Conservation (phyloP, 1,139 yeast species). For the Hyphopichia pseudoburtonii region DNA sequence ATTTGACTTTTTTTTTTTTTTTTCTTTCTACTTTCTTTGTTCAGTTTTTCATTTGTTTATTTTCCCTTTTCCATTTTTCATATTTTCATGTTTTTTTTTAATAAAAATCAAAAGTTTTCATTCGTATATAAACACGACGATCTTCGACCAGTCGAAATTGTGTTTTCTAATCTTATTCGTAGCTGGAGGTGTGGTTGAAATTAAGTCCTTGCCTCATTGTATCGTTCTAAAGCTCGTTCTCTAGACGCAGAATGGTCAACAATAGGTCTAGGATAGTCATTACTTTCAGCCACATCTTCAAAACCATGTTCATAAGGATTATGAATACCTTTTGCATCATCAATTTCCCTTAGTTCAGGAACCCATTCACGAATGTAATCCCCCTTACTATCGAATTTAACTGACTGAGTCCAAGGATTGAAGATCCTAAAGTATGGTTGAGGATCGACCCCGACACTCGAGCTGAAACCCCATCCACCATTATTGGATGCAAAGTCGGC, state of each 20-base stretch:
- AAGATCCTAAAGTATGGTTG: constrained; percentile 59
- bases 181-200: too few species aligned
- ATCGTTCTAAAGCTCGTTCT: constrained; percentile 38
- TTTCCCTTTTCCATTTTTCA: too few species aligned
- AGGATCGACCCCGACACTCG: constrained; percentile 52
- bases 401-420: constrained; percentile 53
- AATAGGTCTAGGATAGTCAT: constrained; percentile 43
- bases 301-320: constrained; percentile 32
- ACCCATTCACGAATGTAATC: constrained; percentile 49
- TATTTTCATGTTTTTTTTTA: too few species aligned
- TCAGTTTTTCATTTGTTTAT: too few species aligned
- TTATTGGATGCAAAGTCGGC: constrained; percentile 55
- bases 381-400: constrained; percentile 48
- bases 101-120: too few species aligned
- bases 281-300: constrained; percentile 15
- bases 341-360: constrained; percentile 41
- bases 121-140: too few species aligned
- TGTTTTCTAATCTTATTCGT: not conserved
- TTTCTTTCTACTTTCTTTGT: too few species aligned
- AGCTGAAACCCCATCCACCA: constrained; percentile 60
- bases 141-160: too few species aligned
- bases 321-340: constrained; percentile 29
- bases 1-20: too few species aligned
- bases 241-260: constrained; percentile 38
- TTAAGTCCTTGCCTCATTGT: constrained; percentile 29